Base-by-base conservation (phyloP, 768 basidiomycete species). In the Fomitopsis pulvina region DNA sequence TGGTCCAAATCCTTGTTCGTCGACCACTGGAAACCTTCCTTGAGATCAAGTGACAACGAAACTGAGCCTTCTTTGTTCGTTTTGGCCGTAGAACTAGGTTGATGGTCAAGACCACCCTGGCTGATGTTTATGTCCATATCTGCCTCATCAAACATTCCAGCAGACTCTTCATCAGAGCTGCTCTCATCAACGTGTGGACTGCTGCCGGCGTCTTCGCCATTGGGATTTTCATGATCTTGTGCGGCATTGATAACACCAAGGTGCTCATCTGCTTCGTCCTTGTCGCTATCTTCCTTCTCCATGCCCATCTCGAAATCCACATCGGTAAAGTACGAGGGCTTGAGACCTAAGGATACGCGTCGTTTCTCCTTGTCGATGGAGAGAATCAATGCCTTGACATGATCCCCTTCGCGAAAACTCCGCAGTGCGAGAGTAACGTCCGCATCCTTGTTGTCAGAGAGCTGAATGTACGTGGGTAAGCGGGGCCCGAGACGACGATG, bases 331-430 rank as follows among this genome's bases (percentile, higher is more conserved):
- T 87, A 81, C 24, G 92, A 95, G 22, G 91, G 88, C 65, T 95
- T 97, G 50, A 98, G 71, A 30, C 81, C 76, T 49, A 87, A 75
- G 45, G 89, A 85, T 49, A 99, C 74, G 51, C 92, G 91, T 40
- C 83, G 82, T 59, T 85, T 89, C 51, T 84, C 83, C 24, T 76
- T 74, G 54, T 93, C 85, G 47, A 94, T 73, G 8, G 77, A 77
- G 30, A 85, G 65, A 38, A 99, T 76, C 43, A 84, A 65, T 1
- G 87, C 89, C 64, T 85, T 89, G 52, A 97, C 88, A 32, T 74
- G 76, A 66, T 98, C 92, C 4, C 92, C 92, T 64, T 86, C 85
- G 26, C 83, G 78, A 75, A 97, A 95, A 30, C 79, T 82, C 41
- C 77, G 81, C 32, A 96, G 74, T 8, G 92, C 92, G 32, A 85